These are phyloP conservation scores for Collybia sordida DNA, from an alignment of 768 basidiomycete species.

Conservation along the genomic window DNA sequence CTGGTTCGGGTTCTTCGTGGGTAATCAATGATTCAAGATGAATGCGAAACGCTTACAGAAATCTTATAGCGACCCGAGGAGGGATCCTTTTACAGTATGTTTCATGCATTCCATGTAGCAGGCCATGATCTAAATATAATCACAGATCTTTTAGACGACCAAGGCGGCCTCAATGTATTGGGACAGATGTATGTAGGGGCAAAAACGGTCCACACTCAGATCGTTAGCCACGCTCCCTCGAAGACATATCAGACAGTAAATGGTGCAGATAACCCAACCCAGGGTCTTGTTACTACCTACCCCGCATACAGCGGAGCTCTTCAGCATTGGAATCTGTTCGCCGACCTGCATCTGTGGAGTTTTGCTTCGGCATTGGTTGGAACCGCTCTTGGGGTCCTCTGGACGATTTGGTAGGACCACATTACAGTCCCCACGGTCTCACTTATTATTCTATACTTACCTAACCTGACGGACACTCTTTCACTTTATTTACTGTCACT, in stretches of 20 bases:
- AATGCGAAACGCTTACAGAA: not conserved
- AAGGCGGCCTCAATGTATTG: conserved; percentile 43
- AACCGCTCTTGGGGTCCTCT: conserved; percentile 12
- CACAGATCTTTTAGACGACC: conserved; percentile 41
- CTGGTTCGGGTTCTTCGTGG: conserved; percentile 59
- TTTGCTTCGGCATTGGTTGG: conserved; percentile 11
- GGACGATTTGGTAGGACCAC: conserved; percentile 12
- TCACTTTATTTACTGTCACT: not conserved
- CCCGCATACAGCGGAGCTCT: conserved; percentile 20
- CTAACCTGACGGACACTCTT: not conserved
- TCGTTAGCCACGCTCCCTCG: conserved; percentile 24
- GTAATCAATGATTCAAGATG: conserved; percentile 16
- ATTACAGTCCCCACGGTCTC: not conserved
- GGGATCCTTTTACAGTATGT: conserved; percentile 42
- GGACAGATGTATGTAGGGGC: conserved; percentile 47
- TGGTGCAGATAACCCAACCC: conserved; percentile 35
- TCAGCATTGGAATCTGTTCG: conserved; percentile 5
- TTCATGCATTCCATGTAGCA: not conserved
- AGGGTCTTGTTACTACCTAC: conserved; percentile 34
- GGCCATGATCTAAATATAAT: not conserved
- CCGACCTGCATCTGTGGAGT: conserved; percentile 10
- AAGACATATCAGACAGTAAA: conserved; percentile 30
- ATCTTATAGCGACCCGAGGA: conserved; percentile 37
- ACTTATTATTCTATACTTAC: not conserved
- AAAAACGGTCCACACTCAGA: conserved; percentile 41